Conservation (phyloP, 2,329 filamentous ascomycete species). For the Chaetomium sp. region DNA sequence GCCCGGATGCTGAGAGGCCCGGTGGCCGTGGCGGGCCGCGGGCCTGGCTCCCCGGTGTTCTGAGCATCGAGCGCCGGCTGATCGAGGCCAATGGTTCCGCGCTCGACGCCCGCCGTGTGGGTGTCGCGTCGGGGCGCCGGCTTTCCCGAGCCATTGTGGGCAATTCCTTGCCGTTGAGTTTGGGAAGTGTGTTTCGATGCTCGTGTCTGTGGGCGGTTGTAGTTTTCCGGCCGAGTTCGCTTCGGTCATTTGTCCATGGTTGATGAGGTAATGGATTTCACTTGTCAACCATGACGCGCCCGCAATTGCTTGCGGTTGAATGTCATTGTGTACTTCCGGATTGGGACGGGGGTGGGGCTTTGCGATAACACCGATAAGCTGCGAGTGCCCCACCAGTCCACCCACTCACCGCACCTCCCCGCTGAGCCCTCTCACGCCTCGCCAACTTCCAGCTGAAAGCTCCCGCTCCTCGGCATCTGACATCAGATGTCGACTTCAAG, state of each 20-base stretch:
- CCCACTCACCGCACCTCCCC: neutral
- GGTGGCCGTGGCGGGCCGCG: constrained; percentile 40
- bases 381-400: neutral
- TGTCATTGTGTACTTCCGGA: constrained; percentile 13
- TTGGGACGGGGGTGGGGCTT: constrained; percentile 9
- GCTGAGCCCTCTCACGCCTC: neutral
- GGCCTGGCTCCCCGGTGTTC: constrained; percentile 44
- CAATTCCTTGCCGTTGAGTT: neutral
- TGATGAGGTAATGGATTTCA: neutral
- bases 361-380: constrained; percentile 9
- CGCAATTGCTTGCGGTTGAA: neutral
- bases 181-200: neutral
- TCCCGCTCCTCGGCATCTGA: constrained; percentile 3
- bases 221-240: neutral
- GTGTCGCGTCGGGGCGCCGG: constrained; percentile 35
- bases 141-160: constrained; percentile 32
- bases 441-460: neutral
- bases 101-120: constrained; percentile 40
- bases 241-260: neutral
- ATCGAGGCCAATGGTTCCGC: constrained; percentile 46
- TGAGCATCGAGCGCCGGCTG: constrained; percentile 44
- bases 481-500: neutral
- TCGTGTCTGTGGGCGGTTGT: neutral
- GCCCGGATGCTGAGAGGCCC: constrained; percentile 51
- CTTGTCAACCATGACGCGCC: constrained; percentile 5